Percentiles rank a stretch among this genome's conserved stretches.
phyloP scores from a whole-genome alignment of 192 early-diverging fungal genomes.

The Nowakowskiella sp. region DNA sequence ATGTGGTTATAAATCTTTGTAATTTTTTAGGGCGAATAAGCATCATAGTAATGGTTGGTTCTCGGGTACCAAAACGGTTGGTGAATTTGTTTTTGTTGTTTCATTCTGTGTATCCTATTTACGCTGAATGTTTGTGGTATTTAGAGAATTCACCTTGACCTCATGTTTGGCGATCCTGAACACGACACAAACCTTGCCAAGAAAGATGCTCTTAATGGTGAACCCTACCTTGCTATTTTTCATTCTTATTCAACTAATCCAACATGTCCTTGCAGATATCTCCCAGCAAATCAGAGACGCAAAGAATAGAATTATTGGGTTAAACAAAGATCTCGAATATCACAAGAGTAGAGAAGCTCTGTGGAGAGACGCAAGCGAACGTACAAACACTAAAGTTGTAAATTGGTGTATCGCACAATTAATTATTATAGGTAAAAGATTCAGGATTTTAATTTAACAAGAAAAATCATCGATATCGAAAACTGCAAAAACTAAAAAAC shows the following conservation, averaged over 20 bases:
- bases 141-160: slow-evolving; percentile 50
- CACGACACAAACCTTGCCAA: slow-evolving; percentile 40
- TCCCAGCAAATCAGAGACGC: background rate
- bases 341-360: slow-evolving; percentile 77
- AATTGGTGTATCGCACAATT: slow-evolving; percentile 46
- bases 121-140: no score
- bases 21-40: slow-evolving; percentile 16
- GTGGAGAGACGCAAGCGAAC: slow-evolving; percentile 80
- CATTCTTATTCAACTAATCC: background rate
- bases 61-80: slow-evolving; percentile 56
- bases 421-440: background rate
- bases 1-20: slow-evolving; percentile 10
- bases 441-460: background rate
- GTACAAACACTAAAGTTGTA: slow-evolving; percentile 74
- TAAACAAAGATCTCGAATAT: no score
- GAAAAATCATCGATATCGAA: no score
- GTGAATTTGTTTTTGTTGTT: slow-evolving; percentile 3
- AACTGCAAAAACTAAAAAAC: no score
- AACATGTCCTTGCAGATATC: background rate
- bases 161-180: slow-evolving; percentile 59
- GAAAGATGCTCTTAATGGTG: slow-evolving; percentile 32
- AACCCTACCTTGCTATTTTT: background rate
- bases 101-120: background rate
- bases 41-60: slow-evolving; percentile 38
- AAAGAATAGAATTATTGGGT: slow-evolving; percentile 11